Base-by-base conservation (phyloP, 1,139 yeast genomes). In the Meyerozyma sp. region DNA sequence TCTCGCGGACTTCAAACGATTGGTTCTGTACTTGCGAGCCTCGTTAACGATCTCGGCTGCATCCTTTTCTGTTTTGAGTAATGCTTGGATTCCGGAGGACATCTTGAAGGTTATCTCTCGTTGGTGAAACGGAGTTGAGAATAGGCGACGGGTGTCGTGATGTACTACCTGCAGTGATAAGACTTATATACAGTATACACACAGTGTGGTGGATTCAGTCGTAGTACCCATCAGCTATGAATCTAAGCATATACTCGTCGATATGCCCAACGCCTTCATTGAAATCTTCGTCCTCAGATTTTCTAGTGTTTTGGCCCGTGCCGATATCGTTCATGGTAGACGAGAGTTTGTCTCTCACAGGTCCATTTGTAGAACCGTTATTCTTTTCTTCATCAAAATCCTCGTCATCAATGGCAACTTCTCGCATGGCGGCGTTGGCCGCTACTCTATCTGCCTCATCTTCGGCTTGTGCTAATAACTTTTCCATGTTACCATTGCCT, bases 401-500 rank as follows among this genome's bases (percentile, higher is more conserved):
- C 41, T 85, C 93, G 42, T 81, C 83, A 59, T 93, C 98, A 25
- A 79, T 65, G 14, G 84, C 85, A n/a, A 79, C 88, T 61, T 93
- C 98, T 53, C 78, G 78, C 84, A 90, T 75, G 0, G 98, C 98
- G 32, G 81, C 81, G 51, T 75, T 84, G 0, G 98, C 98, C 1
- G 99, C 99, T 5, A 77, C 80, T 16, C 95, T 85, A 68, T 94
- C 99, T 45, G 93, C 97, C 43, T 82, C 97, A 60, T 94, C 98
- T 66, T 93, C 98, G 0, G 96, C 98, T 58, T 86, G 91, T 1
- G 95, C 95, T 50, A 93, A 70, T 3, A 82, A 84, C 49, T 72
- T 79, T 14, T 83, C 86, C 47, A 89, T 70, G 46, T 80, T 75
- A 37, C 73, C 79, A 34, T 73, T 67, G 8, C 68, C 64, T 14